These are phyloP conservation scores for Fusarium fujikuroi DNA, from an alignment of 2,329 filamentous ascomycete species.

Conservation along the genomic window DNA sequence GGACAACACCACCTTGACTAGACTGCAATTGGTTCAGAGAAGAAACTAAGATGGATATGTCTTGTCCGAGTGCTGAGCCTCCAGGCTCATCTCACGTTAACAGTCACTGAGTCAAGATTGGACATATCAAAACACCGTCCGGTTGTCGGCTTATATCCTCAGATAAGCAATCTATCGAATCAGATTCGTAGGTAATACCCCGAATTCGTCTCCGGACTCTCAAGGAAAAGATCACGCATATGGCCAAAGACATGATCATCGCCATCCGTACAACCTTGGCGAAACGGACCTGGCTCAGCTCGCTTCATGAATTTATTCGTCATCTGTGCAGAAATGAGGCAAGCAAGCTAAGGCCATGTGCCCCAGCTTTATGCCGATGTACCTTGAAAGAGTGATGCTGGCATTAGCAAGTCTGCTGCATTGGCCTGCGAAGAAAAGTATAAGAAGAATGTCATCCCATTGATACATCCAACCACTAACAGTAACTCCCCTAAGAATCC, in stretches of 20 bases:
- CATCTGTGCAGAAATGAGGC: neutral
- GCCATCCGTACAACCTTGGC: neutral
- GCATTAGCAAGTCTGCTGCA: neutral
- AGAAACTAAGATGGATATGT: neutral
- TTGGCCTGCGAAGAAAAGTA: neutral
- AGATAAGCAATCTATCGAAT: neutral
- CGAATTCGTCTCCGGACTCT: neutral
- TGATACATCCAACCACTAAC: neutral
- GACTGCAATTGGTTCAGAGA: neutral
- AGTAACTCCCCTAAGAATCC: neutral
- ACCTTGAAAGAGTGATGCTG: too few relatives aligned
- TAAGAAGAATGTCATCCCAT: neutral
- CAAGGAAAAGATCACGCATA: neutral
- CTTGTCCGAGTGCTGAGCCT: neutral
- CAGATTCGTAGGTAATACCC: neutral
- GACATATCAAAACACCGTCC: accelerated
- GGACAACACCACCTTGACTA: neutral
- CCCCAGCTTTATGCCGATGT: neutral
- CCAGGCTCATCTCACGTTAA: neutral
- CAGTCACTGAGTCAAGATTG: neutral
- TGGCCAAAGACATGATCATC: neutral
- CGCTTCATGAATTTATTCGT: neutral
- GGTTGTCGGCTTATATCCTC: neutral
- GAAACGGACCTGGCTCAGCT: neutral
- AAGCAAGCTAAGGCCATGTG: neutral